Conservation (phyloP, 106 monocot genomes). For the Triglochin maritima region DNA sequence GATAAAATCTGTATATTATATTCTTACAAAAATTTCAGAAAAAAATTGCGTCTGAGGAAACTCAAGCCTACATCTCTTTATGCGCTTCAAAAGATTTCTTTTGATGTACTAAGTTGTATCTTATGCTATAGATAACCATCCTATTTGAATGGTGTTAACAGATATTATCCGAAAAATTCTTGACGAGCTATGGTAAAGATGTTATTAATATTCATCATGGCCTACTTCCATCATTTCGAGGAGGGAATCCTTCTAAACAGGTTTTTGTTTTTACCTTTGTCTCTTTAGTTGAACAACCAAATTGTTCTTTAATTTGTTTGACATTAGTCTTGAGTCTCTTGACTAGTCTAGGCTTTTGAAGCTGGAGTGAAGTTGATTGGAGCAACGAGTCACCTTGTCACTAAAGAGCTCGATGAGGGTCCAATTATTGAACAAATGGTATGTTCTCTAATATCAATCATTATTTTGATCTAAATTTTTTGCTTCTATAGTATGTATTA, state of each 20-base stretch:
- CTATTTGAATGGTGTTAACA: conserved; percentile 9
- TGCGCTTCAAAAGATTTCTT: too few relatives aligned
- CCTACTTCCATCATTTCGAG: conserved; percentile 94
- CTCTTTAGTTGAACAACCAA: neutral
- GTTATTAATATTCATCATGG: conserved; percentile 97
- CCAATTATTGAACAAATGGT: conserved; percentile 98
- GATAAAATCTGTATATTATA: too few relatives aligned
- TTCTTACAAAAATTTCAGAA: too few relatives aligned
- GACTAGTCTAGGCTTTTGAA: conserved; percentile 53
- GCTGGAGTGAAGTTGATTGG: conserved; percentile 98
- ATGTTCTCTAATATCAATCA: neutral
- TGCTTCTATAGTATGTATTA: too few relatives aligned
- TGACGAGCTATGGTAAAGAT: conserved; percentile 78
- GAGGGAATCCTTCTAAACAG: conserved; percentile 82
- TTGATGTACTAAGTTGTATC: too few relatives aligned
- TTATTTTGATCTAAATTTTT: too few relatives aligned
- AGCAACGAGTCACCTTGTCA: conserved; percentile 88
- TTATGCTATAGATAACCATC: too few relatives aligned
- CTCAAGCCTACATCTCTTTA: too few relatives aligned
- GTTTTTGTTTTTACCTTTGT: conserved; percentile 14
- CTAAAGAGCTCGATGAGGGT: conserved; percentile 72
- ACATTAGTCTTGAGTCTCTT: too few relatives aligned
- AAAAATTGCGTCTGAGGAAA: too few relatives aligned
- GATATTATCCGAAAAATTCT: conserved; percentile 66
- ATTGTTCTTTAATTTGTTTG: too few relatives aligned